phyloP scores from a whole-genome alignment of 306 rosid genomes.

The Carpinus viminea region DNA sequence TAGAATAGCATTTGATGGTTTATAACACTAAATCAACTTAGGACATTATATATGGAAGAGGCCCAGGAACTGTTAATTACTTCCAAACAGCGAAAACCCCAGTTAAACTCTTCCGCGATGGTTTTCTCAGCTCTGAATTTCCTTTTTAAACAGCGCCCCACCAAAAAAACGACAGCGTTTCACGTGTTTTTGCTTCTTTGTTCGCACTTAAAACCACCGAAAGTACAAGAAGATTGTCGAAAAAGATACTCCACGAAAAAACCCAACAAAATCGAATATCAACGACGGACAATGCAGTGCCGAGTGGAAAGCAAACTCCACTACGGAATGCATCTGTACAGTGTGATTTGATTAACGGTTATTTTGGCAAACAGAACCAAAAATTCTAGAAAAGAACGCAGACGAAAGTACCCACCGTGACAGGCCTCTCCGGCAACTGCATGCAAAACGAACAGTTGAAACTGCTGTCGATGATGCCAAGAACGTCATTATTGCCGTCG shows the following conservation, averaged over 20 bases:
- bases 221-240: not conserved
- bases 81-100: not conserved
- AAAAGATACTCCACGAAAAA: not conserved
- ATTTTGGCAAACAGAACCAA: not conserved
- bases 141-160: not conserved
- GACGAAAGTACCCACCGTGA: constrained; percentile 46
- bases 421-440: constrained; percentile 75
- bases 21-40: not conserved
- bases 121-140: not conserved
- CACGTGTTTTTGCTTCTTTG: not conserved
- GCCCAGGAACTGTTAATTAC: not conserved
- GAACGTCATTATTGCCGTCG: constrained; percentile 5
- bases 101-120: not conserved
- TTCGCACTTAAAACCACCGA: no score
- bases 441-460: constrained; percentile 65
- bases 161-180: not conserved
- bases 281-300: not conserved
- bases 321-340: not conserved
- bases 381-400: not conserved
- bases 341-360: not conserved
- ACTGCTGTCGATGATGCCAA: constrained; percentile 37
- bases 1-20: not conserved
- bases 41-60: not conserved
- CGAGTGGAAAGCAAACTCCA: no score
- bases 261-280: not conserved